Evolutionary conservation across 2,329 filamentous ascomycete genomes (phyloP), one percentile per base, ranked within the genome.

Genomic region (Talaromyces sp.): DNA sequence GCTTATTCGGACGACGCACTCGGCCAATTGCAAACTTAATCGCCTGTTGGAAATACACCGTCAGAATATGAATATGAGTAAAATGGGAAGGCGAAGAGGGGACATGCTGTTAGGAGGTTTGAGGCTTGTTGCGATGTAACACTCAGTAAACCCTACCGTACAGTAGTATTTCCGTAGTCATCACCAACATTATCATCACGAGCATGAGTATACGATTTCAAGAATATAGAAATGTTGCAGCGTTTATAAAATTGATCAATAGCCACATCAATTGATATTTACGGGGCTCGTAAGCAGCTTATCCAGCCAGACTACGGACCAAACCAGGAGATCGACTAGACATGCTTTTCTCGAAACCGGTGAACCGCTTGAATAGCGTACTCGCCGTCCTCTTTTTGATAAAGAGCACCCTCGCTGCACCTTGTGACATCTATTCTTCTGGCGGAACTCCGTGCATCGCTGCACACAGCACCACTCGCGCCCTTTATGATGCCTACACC

Each of bases 381-480:
- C 53, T 79, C 11, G 72, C 75, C 61, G 59, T 81, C 22, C 72
- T 74, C 25, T 72, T 83, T 19, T 67, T 74, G 61, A 77, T 74
- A 65, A 72, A 75, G 2, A 69, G 72, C 63, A 76, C 79, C 7
- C 71, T 85, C 34, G 85, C 85, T 45, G 86, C 80, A 13, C 86
- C 87, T 8, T 89, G 86, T 69, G 87, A 89, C 67, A 81, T 89
- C 67, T 89, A 89, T 75, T 72, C 81, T 1, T 79, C 81, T 0
- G 86, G 85, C 0, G 81, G 81, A 60, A 88, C 85, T 1, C 85
- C 86, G n/a, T 89, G 87, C 69, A 77, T 89, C 11, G 87, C 87
- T 0, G 87, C 87, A 0, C 87, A 89, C 72, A 85, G 85, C 72
- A 89, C 86, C n/a, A 89, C 87, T 65, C 84, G 87, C 3, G 85